A percentile compares a stretch with the other conserved stretches of the same genome.
phyloP scores from a whole-genome alignment of 345 rosid genomes.

The Limnanthes douglasii region DNA sequence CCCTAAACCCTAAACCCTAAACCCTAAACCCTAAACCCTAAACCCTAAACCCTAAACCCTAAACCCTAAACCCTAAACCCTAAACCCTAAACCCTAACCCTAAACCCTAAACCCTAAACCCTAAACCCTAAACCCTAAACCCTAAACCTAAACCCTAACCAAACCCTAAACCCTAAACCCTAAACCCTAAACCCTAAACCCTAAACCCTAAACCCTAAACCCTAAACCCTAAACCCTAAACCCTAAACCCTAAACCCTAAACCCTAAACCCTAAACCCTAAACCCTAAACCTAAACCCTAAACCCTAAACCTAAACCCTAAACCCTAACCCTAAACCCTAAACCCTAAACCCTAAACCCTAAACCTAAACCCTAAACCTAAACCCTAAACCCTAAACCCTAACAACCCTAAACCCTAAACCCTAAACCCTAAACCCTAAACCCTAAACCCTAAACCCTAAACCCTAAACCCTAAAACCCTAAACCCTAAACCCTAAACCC shows the following conservation, averaged over 20 bases:
- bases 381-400: not conserved
- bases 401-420: conserved; percentile 1
- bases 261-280: conserved; percentile 4
- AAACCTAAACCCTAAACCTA: no score
- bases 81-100: conserved; percentile 8
- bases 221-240: conserved; percentile 9
- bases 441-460: not conserved
- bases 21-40: conserved; percentile 4
- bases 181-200: conserved; percentile 8
- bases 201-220: conserved; percentile 6
- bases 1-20: conserved; percentile 3
- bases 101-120: conserved; percentile 8
- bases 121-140: conserved; percentile 5
- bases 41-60: not conserved
- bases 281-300: not conserved
- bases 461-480: not conserved
- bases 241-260: conserved; percentile 5
- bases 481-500: conserved; percentile 1
- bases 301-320: not conserved
- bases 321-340: conserved; percentile 2
- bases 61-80: not conserved
- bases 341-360: conserved; percentile 1
- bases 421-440: conserved; percentile 1
- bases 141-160: conserved; percentile 4
- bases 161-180: conserved; percentile 6